These are phyloP conservation scores for Polytrichum formosum DNA, from an alignment of 225 moss, liverwort and hornwort species.

Conservation along the genomic window DNA sequence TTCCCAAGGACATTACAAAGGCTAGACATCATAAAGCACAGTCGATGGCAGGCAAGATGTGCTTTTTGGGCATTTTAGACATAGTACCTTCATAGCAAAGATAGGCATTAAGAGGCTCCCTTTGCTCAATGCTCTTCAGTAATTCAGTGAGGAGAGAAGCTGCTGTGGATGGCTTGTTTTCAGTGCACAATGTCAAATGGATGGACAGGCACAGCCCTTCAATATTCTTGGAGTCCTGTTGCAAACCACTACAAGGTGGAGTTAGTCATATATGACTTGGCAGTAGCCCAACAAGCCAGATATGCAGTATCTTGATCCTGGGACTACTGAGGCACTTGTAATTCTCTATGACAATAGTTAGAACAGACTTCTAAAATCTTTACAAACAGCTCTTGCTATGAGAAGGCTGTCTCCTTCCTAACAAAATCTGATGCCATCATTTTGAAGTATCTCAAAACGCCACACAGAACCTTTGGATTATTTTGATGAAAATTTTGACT, in stretches of 20 bases:
- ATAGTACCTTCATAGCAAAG: constrained; percentile 60
- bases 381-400: neutral
- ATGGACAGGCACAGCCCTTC: constrained; percentile 63
- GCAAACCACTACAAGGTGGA: neutral
- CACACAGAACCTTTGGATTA: neutral
- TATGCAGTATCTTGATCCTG: neutral
- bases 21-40: neutral
- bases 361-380: neutral
- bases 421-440: no score
- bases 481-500: neutral
- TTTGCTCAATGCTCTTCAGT: constrained; percentile 47
- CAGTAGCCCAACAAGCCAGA: neutral
- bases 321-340: no score
- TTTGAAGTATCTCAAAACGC: neutral
- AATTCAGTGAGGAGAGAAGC: constrained; percentile 43
- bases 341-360: neutral
- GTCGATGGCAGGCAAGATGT: neutral
- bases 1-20: neutral
- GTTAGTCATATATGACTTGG: neutral
- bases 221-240: constrained; percentile 73
- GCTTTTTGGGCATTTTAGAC: neutral
- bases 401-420: neutral
- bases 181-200: constrained; percentile 60
- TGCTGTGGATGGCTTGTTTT: constrained; percentile 42
- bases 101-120: constrained; percentile 63